phyloP scores from a whole-genome alignment of 371 early-diverging fungal species.

The Mortierella sp. region DNA sequence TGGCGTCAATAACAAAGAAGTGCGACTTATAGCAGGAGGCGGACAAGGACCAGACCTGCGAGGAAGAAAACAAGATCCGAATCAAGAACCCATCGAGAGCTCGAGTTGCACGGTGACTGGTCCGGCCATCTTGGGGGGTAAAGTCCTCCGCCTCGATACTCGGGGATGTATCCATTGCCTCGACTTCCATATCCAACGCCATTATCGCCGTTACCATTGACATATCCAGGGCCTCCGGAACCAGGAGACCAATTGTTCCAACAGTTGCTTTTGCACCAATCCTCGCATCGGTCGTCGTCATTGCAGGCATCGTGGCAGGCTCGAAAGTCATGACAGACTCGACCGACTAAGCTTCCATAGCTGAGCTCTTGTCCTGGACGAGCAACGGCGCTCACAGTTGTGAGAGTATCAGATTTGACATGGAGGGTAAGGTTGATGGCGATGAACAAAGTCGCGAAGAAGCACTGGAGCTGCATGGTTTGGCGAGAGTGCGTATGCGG shows the following conservation, averaged over 20 bases:
- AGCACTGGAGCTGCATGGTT: not conserved
- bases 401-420: not conserved
- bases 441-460: too few relatives aligned
- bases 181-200: not conserved
- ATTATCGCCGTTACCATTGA: not conserved
- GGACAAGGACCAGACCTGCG: not conserved
- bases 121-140: not conserved
- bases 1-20: too few relatives aligned
- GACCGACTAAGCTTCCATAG: not conserved
- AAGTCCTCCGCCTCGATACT: not conserved
- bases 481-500: too few relatives aligned
- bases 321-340: not conserved
- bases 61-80: not conserved
- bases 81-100: not conserved
- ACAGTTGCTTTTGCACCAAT: slow-evolving; percentile 15
- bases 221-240: not conserved
- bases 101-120: not conserved
- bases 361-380: not conserved
- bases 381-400: not conserved
- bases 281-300: not conserved
- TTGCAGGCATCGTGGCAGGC: not conserved
- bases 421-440: not conserved
- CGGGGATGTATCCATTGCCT: not conserved
- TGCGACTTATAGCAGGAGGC: not conserved
- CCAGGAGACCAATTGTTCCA: not conserved